Evolutionary conservation across 2,329 filamentous ascomycete species (phyloP).

Genomic region (Hypoxylon sp.): DNA sequence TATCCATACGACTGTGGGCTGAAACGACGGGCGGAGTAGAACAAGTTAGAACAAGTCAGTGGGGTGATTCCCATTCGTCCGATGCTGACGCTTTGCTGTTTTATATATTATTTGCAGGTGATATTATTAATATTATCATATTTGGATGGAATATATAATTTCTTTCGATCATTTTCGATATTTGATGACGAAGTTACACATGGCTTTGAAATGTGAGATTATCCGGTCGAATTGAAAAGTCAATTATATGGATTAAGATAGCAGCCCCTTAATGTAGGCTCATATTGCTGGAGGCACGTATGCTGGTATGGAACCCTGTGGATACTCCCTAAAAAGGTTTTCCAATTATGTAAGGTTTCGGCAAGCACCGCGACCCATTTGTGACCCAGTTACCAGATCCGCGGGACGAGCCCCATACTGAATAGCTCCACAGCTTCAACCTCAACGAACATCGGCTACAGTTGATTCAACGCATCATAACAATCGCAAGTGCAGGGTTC

Average conservation of each 20-base stretch:
- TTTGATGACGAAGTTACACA: slow-evolving; percentile 13
- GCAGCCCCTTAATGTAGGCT: neutral
- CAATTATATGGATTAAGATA: neutral
- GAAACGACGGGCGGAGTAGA: slow-evolving; percentile 28
- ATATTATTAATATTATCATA: neutral
- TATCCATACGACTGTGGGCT: slow-evolving; percentile 40
- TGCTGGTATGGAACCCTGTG: slow-evolving; percentile 9
- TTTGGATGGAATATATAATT: neutral
- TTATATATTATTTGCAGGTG: slow-evolving; percentile 15
- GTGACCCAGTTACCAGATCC: slow-evolving; percentile 31
- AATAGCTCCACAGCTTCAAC: slow-evolving; percentile 7
- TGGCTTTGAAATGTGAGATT: neutral
- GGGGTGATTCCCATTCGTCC: slow-evolving; percentile 45
- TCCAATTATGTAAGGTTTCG: slow-evolving; percentile 10
- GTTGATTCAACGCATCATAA: slow-evolving; percentile 5
- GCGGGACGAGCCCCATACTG: slow-evolving; percentile 26
- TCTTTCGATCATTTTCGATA: slow-evolving; percentile 4
- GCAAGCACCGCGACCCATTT: slow-evolving; percentile 19
- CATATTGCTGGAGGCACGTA: slow-evolving; percentile 16
- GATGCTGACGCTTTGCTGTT: slow-evolving; percentile 34
- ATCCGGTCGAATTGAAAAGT: slow-evolving; percentile 10
- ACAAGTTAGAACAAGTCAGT: slow-evolving; percentile 33
- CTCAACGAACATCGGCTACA: slow-evolving; percentile 10
- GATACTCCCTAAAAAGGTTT: slow-evolving; percentile 11
- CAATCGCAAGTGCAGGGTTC: neutral